These are phyloP conservation scores for Pseudogymnoascus sp. DNA, from an alignment of 2,329 filamentous ascomycete species.

Conservation along the genomic window DNA sequence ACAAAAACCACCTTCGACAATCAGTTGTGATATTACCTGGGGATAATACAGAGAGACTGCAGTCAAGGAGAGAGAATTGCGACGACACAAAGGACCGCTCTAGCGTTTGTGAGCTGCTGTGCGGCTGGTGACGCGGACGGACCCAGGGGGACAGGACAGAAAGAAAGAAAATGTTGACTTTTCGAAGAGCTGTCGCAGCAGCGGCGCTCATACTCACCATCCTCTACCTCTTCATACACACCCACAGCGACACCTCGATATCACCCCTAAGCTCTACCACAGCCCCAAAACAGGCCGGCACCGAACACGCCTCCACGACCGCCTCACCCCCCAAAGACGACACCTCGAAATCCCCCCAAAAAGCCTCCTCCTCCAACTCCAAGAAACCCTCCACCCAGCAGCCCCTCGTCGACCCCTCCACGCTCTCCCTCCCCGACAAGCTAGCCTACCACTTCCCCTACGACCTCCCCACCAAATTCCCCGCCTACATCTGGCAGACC, in stretches of 20 bases:
- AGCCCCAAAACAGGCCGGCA: conserved; percentile 21
- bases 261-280: not conserved
- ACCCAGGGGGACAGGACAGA: not conserved
- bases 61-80: not conserved
- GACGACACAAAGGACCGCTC: not conserved
- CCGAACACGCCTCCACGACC: conserved; percentile 26
- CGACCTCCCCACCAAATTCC: conserved; percentile 80
- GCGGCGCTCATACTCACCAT: conserved; percentile 62
- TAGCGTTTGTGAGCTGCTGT: not conserved
- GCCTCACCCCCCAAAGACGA: conserved; percentile 8
- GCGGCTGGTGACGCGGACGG: not conserved
- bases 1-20: not conserved
- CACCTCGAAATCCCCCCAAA: conserved; percentile 9
- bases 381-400: conserved; percentile 49
- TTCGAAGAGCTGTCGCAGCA: conserved; percentile 64
- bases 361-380: conserved; percentile 23
- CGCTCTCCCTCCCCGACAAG: conserved; percentile 58
- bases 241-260: conserved; percentile 36
- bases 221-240: conserved; percentile 60
- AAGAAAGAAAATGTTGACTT: conserved; percentile 60
- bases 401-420: conserved; percentile 10
- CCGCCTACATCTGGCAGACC: conserved; percentile 98
- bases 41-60: not conserved
- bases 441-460: conserved; percentile 92
- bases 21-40: not conserved